phyloP scores from a whole-genome alignment of 2,329 filamentous ascomycete species.

The Exophiala oligosperma region DNA sequence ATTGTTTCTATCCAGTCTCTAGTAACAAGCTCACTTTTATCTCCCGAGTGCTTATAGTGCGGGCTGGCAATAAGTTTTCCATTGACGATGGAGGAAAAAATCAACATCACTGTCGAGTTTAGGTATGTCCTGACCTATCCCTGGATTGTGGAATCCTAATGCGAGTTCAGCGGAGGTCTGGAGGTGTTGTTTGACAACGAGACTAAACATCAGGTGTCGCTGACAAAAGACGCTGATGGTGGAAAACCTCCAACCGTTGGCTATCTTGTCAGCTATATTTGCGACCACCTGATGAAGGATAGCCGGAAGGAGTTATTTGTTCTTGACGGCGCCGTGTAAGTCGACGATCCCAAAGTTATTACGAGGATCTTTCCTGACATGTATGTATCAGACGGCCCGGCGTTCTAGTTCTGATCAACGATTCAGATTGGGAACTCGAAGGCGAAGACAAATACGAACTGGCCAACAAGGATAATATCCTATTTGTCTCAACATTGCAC shows the following conservation, averaged over 20 bases:
- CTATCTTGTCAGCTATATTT: constrained; percentile 76
- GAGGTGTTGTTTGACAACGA: constrained; percentile 91
- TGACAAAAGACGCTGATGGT: constrained; percentile 57
- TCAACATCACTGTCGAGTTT: constrained; percentile 73
- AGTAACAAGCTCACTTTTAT: too few relatives aligned
- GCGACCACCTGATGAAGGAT: constrained; percentile 81
- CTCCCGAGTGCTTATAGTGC: background rate
- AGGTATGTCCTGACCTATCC: constrained; percentile 50
- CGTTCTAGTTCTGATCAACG: constrained; percentile 94
- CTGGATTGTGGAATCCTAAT: background rate
- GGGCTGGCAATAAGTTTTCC: background rate
- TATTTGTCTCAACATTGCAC: constrained; percentile 96
- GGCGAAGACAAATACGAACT: constrained; percentile 89
- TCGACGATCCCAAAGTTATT: constrained; percentile 28
- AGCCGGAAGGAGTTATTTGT: constrained; percentile 85
- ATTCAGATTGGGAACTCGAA: constrained; percentile 97
- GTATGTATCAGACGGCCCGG: constrained; percentile 71
- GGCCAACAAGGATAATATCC: constrained; percentile 77
- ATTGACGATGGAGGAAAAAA: constrained; percentile 27
- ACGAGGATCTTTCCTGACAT: too few relatives aligned
- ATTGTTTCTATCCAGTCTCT: too few relatives aligned
- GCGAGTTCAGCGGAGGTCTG: constrained; percentile 70
- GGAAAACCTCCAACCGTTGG: constrained; percentile 67
- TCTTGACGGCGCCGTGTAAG: constrained; percentile 83
- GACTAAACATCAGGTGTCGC: constrained; percentile 66